Evolutionary conservation across 73 alveolate genomes (phyloP).

Genomic region (Blepharisma japonicum): DNA sequence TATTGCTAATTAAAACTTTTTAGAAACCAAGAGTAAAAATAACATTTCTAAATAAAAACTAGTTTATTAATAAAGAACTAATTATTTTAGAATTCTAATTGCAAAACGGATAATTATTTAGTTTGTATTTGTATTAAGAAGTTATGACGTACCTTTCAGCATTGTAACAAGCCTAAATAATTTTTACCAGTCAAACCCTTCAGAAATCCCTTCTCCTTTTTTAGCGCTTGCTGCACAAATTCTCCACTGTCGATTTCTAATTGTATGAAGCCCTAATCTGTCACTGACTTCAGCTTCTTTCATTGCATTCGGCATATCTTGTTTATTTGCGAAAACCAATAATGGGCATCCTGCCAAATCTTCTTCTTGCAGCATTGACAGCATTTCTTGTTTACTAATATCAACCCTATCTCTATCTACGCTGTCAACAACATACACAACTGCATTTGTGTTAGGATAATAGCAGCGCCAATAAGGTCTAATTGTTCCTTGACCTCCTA

Average conservation of each 20-base stretch:
- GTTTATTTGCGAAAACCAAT: constrained; percentile 76
- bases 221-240: constrained; percentile 54
- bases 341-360: constrained; percentile 63
- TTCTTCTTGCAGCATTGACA: constrained; percentile 44
- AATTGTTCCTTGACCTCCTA: constrained; percentile 80
- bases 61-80: too few relatives aligned
- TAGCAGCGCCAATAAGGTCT: constrained; percentile 87
- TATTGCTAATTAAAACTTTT: too few relatives aligned
- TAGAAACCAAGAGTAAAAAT: too few relatives aligned
- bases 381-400: constrained; percentile 61
- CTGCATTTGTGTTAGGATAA: constrained; percentile 73
- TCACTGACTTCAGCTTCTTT: constrained; percentile 36
- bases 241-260: constrained; percentile 41
- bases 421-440: constrained; percentile 74
- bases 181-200: constrained; percentile 56
- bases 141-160: too few relatives aligned
- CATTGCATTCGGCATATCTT: constrained; percentile 57
- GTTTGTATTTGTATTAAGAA: too few relatives aligned
- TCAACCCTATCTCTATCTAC: constrained; percentile 58
- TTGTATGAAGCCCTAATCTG: constrained; percentile 30
- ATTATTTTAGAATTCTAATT: too few relatives aligned
- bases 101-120: too few relatives aligned
- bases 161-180: too few relatives aligned
- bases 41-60: too few relatives aligned
- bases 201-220: constrained; percentile 70